Percentiles rank a stretch among this genome's conserved stretches.
These are phyloP conservation scores for Candida fluviatilis DNA, from an alignment of 805 yeast genomes.

Conservation along the genomic window DNA sequence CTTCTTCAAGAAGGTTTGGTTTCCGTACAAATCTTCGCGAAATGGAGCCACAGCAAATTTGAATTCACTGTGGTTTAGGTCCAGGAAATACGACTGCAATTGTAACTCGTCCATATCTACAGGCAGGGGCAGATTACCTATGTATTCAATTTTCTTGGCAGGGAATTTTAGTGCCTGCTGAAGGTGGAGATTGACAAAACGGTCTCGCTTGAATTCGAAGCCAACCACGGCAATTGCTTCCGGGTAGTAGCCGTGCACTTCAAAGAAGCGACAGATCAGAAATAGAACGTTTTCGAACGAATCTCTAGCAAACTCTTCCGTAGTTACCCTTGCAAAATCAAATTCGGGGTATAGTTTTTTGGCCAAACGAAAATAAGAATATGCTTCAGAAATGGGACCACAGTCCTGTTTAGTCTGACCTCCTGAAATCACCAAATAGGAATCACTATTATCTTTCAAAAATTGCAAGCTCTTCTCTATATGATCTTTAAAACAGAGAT, in stretches of 20 bases:
- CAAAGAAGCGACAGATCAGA: constrained; percentile 51
- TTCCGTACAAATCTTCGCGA: constrained; percentile 54
- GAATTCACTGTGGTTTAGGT: constrained; percentile 46
- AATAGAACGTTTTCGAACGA: constrained; percentile 74
- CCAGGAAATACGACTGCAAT: constrained; percentile 39
- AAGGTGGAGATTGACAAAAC: constrained; percentile 57
- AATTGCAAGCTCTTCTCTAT: constrained; percentile 41
- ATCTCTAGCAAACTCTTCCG: constrained; percentile 76
- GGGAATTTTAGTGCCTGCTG: constrained; percentile 44
- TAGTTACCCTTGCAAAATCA: constrained; percentile 26
- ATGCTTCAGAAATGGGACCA: constrained; percentile 58
- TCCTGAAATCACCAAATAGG: constrained; percentile 52
- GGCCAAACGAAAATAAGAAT: constrained; percentile 50
- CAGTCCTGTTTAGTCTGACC: constrained; percentile 63
- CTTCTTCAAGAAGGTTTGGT: constrained; percentile 33
- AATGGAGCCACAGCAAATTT: constrained; percentile 53
- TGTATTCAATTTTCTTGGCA: constrained; percentile 35
- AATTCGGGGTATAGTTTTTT: constrained; percentile 17
- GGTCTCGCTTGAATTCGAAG: constrained; percentile 63
- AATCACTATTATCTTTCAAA: constrained; percentile 23
- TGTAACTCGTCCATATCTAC: constrained; percentile 16
- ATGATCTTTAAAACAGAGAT: constrained; percentile 61
- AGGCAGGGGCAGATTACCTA: constrained; percentile 58
- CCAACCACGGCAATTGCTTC: constrained; percentile 55
- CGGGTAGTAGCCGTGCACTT: constrained; percentile 48